Evolutionary conservation across 768 basidiomycete genomes (phyloP).

Genomic region (Mycena albidolilacea): DNA sequence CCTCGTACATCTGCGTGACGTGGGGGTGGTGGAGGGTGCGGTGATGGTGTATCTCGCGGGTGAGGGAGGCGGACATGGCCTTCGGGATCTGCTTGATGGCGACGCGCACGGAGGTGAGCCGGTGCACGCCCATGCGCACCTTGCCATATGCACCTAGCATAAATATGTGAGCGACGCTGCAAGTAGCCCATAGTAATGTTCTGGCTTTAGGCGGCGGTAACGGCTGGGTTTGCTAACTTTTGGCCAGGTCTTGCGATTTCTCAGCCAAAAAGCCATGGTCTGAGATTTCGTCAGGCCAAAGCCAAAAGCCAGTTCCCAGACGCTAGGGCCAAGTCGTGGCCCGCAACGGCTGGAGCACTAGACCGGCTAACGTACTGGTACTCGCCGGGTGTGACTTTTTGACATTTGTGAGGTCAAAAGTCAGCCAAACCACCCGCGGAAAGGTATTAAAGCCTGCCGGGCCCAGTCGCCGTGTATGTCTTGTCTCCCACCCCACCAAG

Average conservation of each 20-base stretch:
- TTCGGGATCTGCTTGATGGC: constrained; percentile 99
- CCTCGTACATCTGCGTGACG: constrained; percentile 96
- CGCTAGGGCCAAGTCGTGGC: too few species aligned
- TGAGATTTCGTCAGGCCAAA: neutral
- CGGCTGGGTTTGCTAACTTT: too few species aligned
- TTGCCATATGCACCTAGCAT: constrained; percentile 92
- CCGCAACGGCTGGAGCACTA: too few species aligned
- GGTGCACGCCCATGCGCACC: constrained; percentile 94
- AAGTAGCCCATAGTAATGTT: neutral
- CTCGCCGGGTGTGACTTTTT: too few species aligned
- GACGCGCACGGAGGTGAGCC: constrained; percentile 91
- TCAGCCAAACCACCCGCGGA: neutral
- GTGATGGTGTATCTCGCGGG: constrained; percentile 98
- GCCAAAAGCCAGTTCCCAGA: neutral
- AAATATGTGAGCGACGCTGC: constrained; percentile 26
- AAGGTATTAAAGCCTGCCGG: neutral
- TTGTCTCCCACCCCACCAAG: too few species aligned
- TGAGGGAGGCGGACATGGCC: constrained; percentile 89
- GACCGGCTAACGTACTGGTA: too few species aligned
- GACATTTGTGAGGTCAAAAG: too few species aligned
- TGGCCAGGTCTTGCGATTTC: too few species aligned
- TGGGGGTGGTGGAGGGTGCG: constrained; percentile 96
- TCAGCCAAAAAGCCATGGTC: too few species aligned
- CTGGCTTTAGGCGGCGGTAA: neutral
- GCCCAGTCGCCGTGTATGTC: too few species aligned